A percentile compares a stretch with the other conserved stretches of the same genome.
Evolutionary conservation across 2,329 filamentous ascomycete species (phyloP).

Genomic region (Aspergillus eucalypticola): DNA sequence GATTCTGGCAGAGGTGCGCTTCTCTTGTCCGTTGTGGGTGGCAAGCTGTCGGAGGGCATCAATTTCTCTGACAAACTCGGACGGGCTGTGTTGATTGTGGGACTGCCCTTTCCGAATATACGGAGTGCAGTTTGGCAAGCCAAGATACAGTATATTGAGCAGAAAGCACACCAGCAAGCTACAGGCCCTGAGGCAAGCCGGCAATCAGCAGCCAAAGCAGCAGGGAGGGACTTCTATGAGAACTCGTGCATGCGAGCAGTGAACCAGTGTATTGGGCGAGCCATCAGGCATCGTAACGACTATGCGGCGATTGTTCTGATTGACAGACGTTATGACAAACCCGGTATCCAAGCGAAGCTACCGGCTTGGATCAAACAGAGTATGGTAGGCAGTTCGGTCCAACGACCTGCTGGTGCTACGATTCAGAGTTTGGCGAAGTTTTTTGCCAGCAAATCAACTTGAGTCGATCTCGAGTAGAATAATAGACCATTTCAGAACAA

Average conservation of each 20-base stretch:
- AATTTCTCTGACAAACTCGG: conserved; percentile 94
- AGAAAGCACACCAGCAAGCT: conserved; percentile 47
- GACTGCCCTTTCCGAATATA: conserved; percentile 89
- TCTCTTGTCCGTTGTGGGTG: conserved; percentile 86
- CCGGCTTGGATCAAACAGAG: conserved; percentile 85
- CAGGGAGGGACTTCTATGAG: conserved; percentile 80
- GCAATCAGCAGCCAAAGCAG: conserved; percentile 43
- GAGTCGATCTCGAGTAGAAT: neutral
- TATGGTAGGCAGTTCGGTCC: conserved; percentile 42
- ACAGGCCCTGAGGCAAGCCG: conserved; percentile 30
- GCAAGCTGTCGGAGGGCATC: conserved; percentile 95
- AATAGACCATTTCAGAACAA: too few species aligned
- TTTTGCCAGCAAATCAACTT: conserved; percentile 24
- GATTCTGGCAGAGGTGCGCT: conserved; percentile 66
- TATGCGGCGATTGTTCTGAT: conserved; percentile 88
- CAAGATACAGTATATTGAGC: conserved; percentile 82
- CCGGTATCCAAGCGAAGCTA: conserved; percentile 74
- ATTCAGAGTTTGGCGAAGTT: conserved; percentile 36
- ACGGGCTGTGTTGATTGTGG: conserved; percentile 86
- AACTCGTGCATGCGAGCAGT: conserved; percentile 96
- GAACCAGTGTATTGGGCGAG: conserved; percentile 92
- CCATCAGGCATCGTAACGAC: conserved; percentile 83
- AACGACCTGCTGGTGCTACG: conserved; percentile 26
- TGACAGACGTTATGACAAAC: conserved; percentile 74
- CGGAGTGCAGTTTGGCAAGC: conserved; percentile 90